Conservation (phyloP, 2,329 filamentous ascomycete genomes). For the Lecanicillium sp. region DNA sequence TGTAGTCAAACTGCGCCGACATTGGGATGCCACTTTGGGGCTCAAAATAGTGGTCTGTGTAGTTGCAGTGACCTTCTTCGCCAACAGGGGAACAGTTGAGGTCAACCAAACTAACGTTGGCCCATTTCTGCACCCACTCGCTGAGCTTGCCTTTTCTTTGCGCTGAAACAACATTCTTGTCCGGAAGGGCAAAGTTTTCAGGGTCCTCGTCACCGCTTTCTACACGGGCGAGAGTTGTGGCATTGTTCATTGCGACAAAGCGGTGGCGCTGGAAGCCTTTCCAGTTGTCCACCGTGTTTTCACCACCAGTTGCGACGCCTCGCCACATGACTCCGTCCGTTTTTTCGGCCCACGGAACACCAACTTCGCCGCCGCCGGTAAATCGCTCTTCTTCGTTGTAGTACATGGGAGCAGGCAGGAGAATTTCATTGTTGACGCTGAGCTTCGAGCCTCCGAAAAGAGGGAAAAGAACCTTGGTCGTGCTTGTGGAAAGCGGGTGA, state of each 20-base stretch:
- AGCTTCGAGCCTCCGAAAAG: constrained; percentile 64
- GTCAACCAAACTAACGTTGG: constrained; percentile 45
- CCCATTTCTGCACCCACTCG: constrained; percentile 39
- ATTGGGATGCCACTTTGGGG: constrained; percentile 31
- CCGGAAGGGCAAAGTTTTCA: constrained; percentile 46
- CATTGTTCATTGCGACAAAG: constrained; percentile 66
- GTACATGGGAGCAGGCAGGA: constrained; percentile 63
- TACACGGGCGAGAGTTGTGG: constrained; percentile 43
- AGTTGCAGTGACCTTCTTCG: constrained; percentile 33
- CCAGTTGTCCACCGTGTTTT: constrained; percentile 55
- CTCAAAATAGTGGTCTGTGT: constrained; percentile 38
- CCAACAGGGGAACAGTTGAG: constrained; percentile 38
- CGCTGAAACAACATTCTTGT: constrained; percentile 38
- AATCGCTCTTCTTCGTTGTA: constrained; percentile 57
- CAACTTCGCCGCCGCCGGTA: constrained; percentile 45
- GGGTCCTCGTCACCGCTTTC: constrained; percentile 34
- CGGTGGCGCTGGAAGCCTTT: constrained; percentile 66
- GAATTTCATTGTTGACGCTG: constrained; percentile 60
- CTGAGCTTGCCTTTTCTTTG: constrained; percentile 35
- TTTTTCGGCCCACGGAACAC: constrained; percentile 51
- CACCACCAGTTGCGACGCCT: constrained; percentile 58
- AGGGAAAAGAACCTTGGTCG: constrained; percentile 51
- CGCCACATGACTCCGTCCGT: constrained; percentile 49
- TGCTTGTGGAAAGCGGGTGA: constrained; percentile 45
- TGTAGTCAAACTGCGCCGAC: constrained; percentile 49